These are phyloP conservation scores for Astragalus membranaceus DNA, from an alignment of 306 rosid genomes.

Conservation along the genomic window DNA sequence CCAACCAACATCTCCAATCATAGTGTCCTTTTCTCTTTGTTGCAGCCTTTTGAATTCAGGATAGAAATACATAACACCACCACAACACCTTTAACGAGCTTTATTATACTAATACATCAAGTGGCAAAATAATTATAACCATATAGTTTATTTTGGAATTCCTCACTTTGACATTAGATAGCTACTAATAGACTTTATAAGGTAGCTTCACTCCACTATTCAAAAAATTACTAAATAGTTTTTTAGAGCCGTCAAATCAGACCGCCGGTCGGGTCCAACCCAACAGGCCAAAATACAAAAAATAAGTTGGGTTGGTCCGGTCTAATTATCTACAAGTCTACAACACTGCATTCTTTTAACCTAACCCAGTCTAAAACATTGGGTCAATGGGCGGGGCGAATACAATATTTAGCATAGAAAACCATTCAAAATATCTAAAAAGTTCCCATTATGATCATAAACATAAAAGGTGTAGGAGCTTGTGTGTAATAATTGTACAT, in stretches of 20 bases:
- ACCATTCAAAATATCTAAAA: neutral
- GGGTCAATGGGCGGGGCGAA: too few relatives aligned
- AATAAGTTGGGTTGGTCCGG: too few relatives aligned
- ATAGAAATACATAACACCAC: slow-evolving; percentile 32
- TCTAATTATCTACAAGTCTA: too few relatives aligned
- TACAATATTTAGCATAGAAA: too few relatives aligned
- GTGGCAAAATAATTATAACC: slow-evolving; percentile 50
- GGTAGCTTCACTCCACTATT: too few relatives aligned
- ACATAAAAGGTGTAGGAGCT: slow-evolving; percentile 37
- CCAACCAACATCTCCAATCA: slow-evolving; percentile 52
- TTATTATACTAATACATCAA: slow-evolving; percentile 7
- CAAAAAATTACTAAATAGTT: too few relatives aligned
- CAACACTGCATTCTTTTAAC: too few relatives aligned
- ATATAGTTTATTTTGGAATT: slow-evolving; percentile 3
- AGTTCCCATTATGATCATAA: slow-evolving; percentile 3
- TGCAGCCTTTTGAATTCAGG: slow-evolving; percentile 49
- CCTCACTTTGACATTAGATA: neutral
- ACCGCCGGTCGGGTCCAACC: too few relatives aligned
- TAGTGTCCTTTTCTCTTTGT: slow-evolving; percentile 32
- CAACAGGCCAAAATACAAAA: too few relatives aligned
- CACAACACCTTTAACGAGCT: slow-evolving; percentile 36
- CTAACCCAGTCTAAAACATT: too few relatives aligned
- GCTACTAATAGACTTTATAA: too few relatives aligned
- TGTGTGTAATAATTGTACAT: slow-evolving; percentile 43
- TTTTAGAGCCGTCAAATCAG: too few relatives aligned